Conservation (phyloP, 495 filamentous ascomycete genomes). For the Hypoxylon rickii region DNA sequence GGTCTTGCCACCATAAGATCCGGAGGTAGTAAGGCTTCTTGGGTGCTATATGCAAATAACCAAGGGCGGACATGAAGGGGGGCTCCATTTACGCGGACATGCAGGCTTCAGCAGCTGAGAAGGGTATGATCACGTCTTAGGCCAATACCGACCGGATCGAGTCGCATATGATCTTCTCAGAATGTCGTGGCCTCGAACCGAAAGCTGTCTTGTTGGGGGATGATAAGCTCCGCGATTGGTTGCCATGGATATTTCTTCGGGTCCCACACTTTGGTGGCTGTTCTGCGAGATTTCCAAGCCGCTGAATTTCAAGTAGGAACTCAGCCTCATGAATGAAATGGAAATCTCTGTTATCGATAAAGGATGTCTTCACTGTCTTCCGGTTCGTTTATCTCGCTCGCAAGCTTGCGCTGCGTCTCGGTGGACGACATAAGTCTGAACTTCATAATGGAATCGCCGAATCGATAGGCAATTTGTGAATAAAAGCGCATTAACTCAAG, state of each 20-base stretch:
- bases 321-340: constrained; percentile 49
- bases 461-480: constrained; percentile 54
- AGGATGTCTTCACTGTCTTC: constrained; percentile 49
- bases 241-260: constrained; percentile 54
- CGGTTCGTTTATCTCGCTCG: constrained; percentile 46
- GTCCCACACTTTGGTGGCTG: constrained; percentile 57
- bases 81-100: too few species aligned
- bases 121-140: neutral
- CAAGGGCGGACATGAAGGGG: too few species aligned
- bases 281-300: constrained; percentile 52
- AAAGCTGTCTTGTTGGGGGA: constrained; percentile 52
- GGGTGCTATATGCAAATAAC: neutral
- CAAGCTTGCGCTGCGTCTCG: constrained; percentile 44
- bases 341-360: constrained; percentile 46
- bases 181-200: constrained; percentile 48
- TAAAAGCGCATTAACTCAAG: constrained; percentile 52
- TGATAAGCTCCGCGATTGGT: constrained; percentile 49
- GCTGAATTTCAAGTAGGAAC: constrained; percentile 52
- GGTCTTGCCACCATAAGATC: constrained; percentile 42
- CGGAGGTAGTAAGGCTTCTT: neutral
- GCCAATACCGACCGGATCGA: constrained; percentile 38
- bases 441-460: constrained; percentile 55
- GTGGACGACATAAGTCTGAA: constrained; percentile 49
- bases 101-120: neutral
- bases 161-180: constrained; percentile 54